A percentile compares a stretch with the other conserved stretches of the same genome.
phyloP scores from a whole-genome alignment of 768 basidiomycete genomes.

The Trametopsis cervina region DNA sequence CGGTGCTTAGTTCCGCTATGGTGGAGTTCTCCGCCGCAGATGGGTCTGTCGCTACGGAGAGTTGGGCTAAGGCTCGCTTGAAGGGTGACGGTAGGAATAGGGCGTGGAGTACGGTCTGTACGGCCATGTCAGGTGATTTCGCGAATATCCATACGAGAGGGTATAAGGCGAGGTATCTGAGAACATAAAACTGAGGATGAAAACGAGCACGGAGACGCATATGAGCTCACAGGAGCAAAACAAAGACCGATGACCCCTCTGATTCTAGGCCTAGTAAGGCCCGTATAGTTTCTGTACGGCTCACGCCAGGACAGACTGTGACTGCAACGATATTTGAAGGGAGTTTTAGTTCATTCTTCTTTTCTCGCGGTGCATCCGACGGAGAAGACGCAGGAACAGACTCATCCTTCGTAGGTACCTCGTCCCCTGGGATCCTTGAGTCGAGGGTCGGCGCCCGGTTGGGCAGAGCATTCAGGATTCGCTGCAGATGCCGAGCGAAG shows the following conservation, averaged over 20 bases:
- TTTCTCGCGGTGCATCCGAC: neutral
- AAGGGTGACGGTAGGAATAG: slow-evolving; percentile 80
- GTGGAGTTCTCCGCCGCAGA: slow-evolving; percentile 7
- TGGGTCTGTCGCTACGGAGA: slow-evolving; percentile 26
- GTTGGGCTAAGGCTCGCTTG: slow-evolving; percentile 33
- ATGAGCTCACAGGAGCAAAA: slow-evolving; percentile 43
- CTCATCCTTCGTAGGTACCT: slow-evolving; percentile 29
- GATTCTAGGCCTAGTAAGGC: slow-evolving; percentile 45
- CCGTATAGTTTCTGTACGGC: slow-evolving; percentile 61
- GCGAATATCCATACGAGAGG: slow-evolving; percentile 63
- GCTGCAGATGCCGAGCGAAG: slow-evolving; percentile 74
- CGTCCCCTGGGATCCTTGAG: neutral
- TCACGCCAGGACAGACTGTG: slow-evolving; percentile 71
- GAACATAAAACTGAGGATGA: neutral
- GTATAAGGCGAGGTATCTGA: slow-evolving; percentile 59
- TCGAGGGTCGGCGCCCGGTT: slow-evolving; percentile 36
- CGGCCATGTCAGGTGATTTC: slow-evolving; percentile 54
- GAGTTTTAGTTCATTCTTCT: slow-evolving; percentile 24
- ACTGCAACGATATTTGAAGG: slow-evolving; percentile 72
- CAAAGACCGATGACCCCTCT: slow-evolving; percentile 33
- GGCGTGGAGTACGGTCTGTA: slow-evolving; percentile 77
- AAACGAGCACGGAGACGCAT: neutral
- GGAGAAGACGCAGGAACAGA: neutral
- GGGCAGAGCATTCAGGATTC: slow-evolving; percentile 77
- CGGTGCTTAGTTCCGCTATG: slow-evolving; percentile 14